Evolutionary conservation across 148 eudicot species (phyloP), one percentile per base, ranked within the genome.

Genomic region (Camellia granthamiana): DNA sequence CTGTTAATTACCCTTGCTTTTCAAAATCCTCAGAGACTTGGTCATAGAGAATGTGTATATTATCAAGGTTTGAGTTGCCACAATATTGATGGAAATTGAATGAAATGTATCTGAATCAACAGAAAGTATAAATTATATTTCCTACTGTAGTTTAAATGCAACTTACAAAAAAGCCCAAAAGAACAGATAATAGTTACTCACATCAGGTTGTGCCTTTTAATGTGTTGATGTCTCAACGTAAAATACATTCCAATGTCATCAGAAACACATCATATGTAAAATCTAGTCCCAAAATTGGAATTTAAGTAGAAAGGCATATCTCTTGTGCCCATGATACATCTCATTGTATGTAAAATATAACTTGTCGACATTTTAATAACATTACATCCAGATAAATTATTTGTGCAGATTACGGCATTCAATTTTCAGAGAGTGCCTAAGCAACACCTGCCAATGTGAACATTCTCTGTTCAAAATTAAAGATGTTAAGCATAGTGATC

Each of bases 21-120:
- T 90, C 88, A 73, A 93, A 87, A 81, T 90, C 99, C 43, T 90
- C 90, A 18, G 91, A 84, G 79, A 95, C 84, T 78, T 91, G 87
- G 79, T 90, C 88, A 79, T 92, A 92, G 14, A 93, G 91, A 84
- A 91, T 70, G 19, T 89, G 79, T 77, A 95, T 65, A 72, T 94
- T 91, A 54, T 90, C 95, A 30, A 30, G 38, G 38, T 30, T 30
- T 30, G 38, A 30, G 38, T 30, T 30, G 38, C 38, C 38, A 30
- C 99, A 96, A 44, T 82, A 54, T 58, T 83, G 90, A 87, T 96
- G 99, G 81, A 96, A 96, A 86, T 94, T 93, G 74, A 93, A 96
- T 71, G 95, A 66, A 61, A 91, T 85, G 81, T 92, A 96, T 89
- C 99, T 96, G 94, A 74, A 84, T 70, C 83, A 81, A 80, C 75